Base-by-base conservation (phyloP, 2,329 filamentous ascomycete genomes). In the Aspergillus floridensis region DNA sequence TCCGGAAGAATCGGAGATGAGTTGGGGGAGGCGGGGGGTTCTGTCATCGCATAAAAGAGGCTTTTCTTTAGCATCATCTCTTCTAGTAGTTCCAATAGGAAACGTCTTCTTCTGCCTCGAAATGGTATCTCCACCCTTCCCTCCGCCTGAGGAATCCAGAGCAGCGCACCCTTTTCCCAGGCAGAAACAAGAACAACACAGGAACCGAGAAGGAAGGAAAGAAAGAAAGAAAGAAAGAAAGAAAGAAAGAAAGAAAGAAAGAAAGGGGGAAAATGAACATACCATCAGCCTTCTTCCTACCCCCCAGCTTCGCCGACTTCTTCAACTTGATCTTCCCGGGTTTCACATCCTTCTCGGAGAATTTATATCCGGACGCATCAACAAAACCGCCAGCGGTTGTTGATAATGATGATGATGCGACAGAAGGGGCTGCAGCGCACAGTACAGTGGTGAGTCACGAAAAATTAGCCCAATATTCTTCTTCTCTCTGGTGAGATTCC, bases 1-100 rank as follows among this genome's bases (percentile, higher is more conserved):
- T 86, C 73, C 5, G 78, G 78, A n/a, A 79, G 70, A 22, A 77
- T 75, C 3, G 78, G 78, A 0, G 78, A 79, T 14, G 74, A 72
- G 48, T 69, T 70, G 22, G 72, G 70, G 5, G 76, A 74, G 21
- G 68, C 68, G 32, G 66, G 65, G 38, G 70, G 68, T 32, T 63
- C 58, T 61, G 53, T 22, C 32, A 29, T 35, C 14, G 32, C 32
- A 8, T 29, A n/a, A 19, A 44, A 16, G 14, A n/a, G 16, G n/a
- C 10, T 16, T 14, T 19, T 47, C 44, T 55, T 49, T 46, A 54
- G 47, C 44, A 49, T 44, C 38, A 0, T n/a, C 12, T n/a, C 26
- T 29, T 29, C 26, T 29, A 29, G 26, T 29, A 26, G 24, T 26
- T 26, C 24, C 24, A 26, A 26, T 7, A 29, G 7, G 6, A 29